Base-by-base conservation (phyloP, 176 grass and related monocot species). In the Oryza coarctata region DNA sequence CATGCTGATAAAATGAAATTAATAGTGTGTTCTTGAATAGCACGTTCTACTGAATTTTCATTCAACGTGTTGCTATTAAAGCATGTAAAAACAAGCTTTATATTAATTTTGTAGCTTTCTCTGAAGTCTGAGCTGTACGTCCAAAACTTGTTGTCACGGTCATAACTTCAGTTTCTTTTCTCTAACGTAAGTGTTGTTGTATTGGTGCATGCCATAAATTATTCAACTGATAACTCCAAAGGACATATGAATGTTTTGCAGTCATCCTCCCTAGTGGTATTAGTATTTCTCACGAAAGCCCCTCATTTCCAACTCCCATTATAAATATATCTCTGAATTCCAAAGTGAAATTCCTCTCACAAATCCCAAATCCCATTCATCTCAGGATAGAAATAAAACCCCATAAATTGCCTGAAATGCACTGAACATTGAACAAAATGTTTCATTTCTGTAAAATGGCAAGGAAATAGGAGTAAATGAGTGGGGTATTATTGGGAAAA, bases 91-190 rank as follows among this genome's bases (percentile, higher is more conserved):
- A 25, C 52, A 25, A 25, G 9, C 4, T 60, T 60, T n/a, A 60
- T 25, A 25, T 60, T 60, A 11, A 25, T 60, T 60, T n/a, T 60
- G 22, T 60, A 60, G 55, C 22, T 60, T 25, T 25, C 55, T 60
- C 55, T 60, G 55, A 60, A 60, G n/a, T 60, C 55, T 58, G 7
- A 58, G 55, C 7, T 25, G 50, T 55, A 55, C 26, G 44, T 57
- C 82, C 77, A 81, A 85, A 68, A 13, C 10, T 35, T 23, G 20
- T 2, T 41, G 71, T 64, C 32, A 65, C 27, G 65, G 77, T 36
- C 77, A 66, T 49, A 71, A 71, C 87, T 80, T 85, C 82, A 57
- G 74, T 84, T 77, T 72, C 72, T 26, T 70, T 66, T 9, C 45
- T 27, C 3, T 41, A 73, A 4, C 60, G 68, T n/a, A 70, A 34